Percentiles rank a stretch among this genome's conserved stretches.
These are phyloP conservation scores for Nannochloris sp. DNA, from an alignment of 139 green algal species.

Conservation along the genomic window DNA sequence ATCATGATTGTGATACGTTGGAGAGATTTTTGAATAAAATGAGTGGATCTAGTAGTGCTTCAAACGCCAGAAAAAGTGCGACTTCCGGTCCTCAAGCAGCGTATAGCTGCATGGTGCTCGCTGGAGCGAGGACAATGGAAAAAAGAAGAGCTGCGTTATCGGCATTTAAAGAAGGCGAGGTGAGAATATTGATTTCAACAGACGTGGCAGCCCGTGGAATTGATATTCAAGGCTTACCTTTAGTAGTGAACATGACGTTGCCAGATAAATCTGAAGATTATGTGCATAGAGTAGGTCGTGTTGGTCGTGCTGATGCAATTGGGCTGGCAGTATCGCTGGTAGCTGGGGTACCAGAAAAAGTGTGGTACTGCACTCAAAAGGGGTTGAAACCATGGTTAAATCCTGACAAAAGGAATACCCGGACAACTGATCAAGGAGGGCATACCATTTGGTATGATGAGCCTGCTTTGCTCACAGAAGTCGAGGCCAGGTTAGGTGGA, in stretches of 20 bases:
- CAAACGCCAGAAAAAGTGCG: not conserved
- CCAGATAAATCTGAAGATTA: conserved; percentile 74
- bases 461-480: conserved; percentile 40
- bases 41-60: conserved; percentile 8
- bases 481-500: conserved; percentile 51
- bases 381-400: conserved; percentile 73
- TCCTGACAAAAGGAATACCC: conserved; percentile 47
- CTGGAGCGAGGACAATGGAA: conserved; percentile 54
- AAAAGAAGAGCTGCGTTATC: conserved; percentile 57
- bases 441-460: conserved; percentile 78
- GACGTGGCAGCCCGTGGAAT: conserved; percentile 82
- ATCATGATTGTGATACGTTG: conserved; percentile 75
- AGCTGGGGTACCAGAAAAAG: conserved; percentile 58
- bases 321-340: conserved; percentile 75
- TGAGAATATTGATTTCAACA: conserved; percentile 79
- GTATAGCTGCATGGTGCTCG: conserved; percentile 74
- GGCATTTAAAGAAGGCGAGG: conserved; percentile 71
- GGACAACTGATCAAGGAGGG: conserved; percentile 47
- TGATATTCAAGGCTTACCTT: conserved; percentile 78
- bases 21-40: conserved; percentile 60
- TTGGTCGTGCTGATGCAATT: conserved; percentile 61
- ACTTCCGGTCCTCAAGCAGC: conserved; percentile 38
- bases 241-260: conserved; percentile 86
- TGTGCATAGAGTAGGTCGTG: conserved; percentile 69
- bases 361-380: conserved; percentile 70